Evolutionary conservation across 352 stramenopile species (phyloP).

Genomic region (Peronospora tabacina): DNA sequence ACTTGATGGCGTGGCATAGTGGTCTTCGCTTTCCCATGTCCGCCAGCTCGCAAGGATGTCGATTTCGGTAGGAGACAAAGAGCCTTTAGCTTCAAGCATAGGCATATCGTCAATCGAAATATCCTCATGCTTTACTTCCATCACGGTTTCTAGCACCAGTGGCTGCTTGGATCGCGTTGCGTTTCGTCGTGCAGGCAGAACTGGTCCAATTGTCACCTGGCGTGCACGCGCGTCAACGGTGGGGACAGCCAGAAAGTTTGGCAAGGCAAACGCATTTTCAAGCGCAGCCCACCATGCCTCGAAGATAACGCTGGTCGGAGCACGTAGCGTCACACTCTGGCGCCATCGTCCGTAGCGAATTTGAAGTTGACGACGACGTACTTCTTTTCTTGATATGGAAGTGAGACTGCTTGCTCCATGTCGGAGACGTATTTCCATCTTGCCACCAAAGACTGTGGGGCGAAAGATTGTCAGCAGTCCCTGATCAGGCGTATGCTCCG

Average conservation of each 20-base stretch:
- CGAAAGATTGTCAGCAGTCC: constrained; percentile 18
- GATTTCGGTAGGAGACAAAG: constrained; percentile 14
- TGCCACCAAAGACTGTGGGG: constrained; percentile 19
- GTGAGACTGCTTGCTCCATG: constrained; percentile 5
- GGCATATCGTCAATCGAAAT: constrained; percentile 11
- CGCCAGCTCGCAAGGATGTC: constrained; percentile 29
- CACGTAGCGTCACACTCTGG: constrained; percentile 18
- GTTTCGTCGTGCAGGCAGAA: constrained; percentile 7
- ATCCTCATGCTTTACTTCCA: constrained; percentile 1
- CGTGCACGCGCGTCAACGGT: constrained; percentile 9
- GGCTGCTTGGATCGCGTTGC: constrained; percentile 2
- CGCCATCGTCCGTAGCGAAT: constrained; percentile 15
- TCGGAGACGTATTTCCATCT: constrained; percentile 18
- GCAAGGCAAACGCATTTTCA: constrained; percentile 12
- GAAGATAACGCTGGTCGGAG: constrained; percentile 19
- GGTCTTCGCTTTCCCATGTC: constrained; percentile 26
- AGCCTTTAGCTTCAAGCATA: constrained; percentile 20
- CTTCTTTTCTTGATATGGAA: constrained; percentile 18
- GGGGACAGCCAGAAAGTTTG: constrained; percentile 16
- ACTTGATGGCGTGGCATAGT: constrained; percentile 15
- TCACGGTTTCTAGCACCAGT: constrained; percentile 1
- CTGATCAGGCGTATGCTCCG: background rate
- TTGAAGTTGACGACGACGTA: constrained; percentile 10
- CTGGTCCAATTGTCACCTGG: constrained; percentile 11
- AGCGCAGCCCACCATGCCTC: constrained; percentile 25